Conservation (phyloP, 805 yeast genomes). For the Scheffersomyces coipomensis region DNA sequence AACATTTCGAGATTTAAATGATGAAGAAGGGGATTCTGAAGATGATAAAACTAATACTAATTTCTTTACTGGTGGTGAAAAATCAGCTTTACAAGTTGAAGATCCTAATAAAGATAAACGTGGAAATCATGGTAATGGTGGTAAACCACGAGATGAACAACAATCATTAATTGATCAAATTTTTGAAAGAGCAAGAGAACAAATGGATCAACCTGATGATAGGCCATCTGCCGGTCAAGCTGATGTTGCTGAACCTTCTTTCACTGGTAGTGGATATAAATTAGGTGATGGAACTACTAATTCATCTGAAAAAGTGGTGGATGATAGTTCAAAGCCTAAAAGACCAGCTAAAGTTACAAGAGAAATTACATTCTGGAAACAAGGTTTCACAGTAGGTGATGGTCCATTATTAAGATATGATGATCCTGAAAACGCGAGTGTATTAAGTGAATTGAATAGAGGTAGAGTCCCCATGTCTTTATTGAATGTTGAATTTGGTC, state of each 20-base stretch:
- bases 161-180: slow-evolving; percentile 63
- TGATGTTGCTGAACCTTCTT: slow-evolving; percentile 20
- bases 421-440: slow-evolving; percentile 83
- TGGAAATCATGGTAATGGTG: slow-evolving; percentile 30
- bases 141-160: slow-evolving; percentile 33
- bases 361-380: slow-evolving; percentile 91
- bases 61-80: slow-evolving; percentile 70
- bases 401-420: slow-evolving; percentile 85
- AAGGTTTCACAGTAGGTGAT: slow-evolving; percentile 94
- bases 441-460: slow-evolving; percentile 74
- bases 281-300: slow-evolving; percentile 47
- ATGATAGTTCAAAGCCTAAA: slow-evolving; percentile 14
- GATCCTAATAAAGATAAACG: slow-evolving; percentile 55
- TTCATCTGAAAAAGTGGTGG: slow-evolving; percentile 34
- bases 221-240: slow-evolving; percentile 30
- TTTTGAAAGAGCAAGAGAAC: slow-evolving; percentile 57
- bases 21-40: slow-evolving; percentile 33
- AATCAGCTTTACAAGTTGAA: slow-evolving; percentile 76
- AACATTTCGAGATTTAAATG: slow-evolving; percentile 39
- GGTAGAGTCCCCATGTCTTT: slow-evolving; percentile 90
- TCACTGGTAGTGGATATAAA: slow-evolving; percentile 53
- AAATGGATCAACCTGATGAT: slow-evolving; percentile 35
- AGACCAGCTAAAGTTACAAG: slow-evolving; percentile 58
- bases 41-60: slow-evolving; percentile 54
- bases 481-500: slow-evolving; percentile 81